These are phyloP conservation scores for Pyricularia pennisetigena DNA, from an alignment of 2,329 filamentous ascomycete species.

Conservation along the genomic window DNA sequence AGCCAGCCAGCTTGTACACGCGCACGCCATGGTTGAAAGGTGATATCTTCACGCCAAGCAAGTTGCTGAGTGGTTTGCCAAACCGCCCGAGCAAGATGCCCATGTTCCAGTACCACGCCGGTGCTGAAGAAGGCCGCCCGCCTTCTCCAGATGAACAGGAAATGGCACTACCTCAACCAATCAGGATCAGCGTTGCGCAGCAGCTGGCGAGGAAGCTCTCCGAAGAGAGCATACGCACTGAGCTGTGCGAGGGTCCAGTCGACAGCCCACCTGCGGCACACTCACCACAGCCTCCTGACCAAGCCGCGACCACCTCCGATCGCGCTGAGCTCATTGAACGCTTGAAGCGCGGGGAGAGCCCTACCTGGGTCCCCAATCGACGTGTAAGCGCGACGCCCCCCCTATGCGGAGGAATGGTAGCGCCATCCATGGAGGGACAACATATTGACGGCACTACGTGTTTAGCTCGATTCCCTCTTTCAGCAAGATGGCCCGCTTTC, in stretches of 20 bases:
- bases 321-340: conserved; percentile 74
- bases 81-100: conserved; percentile 32
- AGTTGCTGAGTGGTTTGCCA: background rate
- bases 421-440: background rate
- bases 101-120: conserved; percentile 42
- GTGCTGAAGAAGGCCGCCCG: conserved; percentile 9
- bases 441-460: background rate
- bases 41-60: background rate
- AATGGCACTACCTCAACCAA: conserved; percentile 7
- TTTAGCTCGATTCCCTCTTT: conserved; percentile 31
- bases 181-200: background rate
- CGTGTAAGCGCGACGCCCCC: conserved; percentile 45
- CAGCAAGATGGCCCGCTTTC: conserved; percentile 21
- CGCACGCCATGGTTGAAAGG: conserved; percentile 1
- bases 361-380: conserved; percentile 60
- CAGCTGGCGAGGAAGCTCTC: conserved; percentile 29
- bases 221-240: conserved; percentile 51
- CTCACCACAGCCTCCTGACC: conserved; percentile 17
- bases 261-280: conserved; percentile 15
- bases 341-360: conserved; percentile 70
- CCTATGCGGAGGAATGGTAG: background rate
- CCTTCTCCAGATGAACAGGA: conserved; percentile 13
- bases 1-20: background rate
- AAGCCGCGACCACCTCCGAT: conserved; percentile 33
- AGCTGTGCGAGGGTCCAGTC: conserved; percentile 50